Conservation (phyloP, 2,329 filamentous ascomycete species). For the Colletotrichum eleusines region DNA sequence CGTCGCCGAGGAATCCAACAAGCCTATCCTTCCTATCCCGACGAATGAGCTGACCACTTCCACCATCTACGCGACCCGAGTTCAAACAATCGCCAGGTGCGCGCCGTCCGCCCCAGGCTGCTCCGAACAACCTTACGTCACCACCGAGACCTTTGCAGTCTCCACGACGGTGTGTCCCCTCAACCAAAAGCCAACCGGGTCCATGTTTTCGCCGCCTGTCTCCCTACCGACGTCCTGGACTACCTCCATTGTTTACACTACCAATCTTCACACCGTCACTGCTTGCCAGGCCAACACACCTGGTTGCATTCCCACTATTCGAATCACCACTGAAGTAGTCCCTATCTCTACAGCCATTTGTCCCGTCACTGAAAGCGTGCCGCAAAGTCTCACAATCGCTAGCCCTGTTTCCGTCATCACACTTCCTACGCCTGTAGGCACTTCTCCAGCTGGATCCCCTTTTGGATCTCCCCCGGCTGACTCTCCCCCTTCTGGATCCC, state of each 20-base stretch:
- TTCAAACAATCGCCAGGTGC: constrained; percentile 41
- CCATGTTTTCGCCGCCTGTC: background rate
- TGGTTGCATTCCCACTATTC: constrained; percentile 41
- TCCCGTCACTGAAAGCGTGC: constrained; percentile 41
- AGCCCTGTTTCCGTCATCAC: constrained; percentile 11
- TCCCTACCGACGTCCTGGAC: constrained; percentile 7
- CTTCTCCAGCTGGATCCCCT: background rate
- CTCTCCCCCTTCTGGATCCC: no score
- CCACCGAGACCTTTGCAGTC: constrained; percentile 54
- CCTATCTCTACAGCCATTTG: constrained; percentile 56
- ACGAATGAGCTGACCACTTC: constrained; percentile 47
- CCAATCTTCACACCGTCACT: constrained; percentile 40
- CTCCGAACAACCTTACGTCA: constrained; percentile 48
- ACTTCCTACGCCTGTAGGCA: constrained; percentile 6
- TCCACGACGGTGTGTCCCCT: constrained; percentile 56
- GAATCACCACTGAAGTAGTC: constrained; percentile 55
- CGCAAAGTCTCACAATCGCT: constrained; percentile 28
- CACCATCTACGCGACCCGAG: constrained; percentile 45
- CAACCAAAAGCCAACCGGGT: background rate
- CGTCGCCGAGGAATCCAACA: background rate
- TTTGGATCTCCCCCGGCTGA: background rate
- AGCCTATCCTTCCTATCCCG: constrained; percentile 5
- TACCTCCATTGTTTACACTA: constrained; percentile 43
- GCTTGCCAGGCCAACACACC: constrained; percentile 30
- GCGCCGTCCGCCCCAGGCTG: constrained; percentile 37